A percentile compares a stretch with the other conserved stretches of the same genome.
Evolutionary conservation across 371 early-diverging fungal genomes (phyloP).

Genomic region (Rhizopus stolonifer): DNA sequence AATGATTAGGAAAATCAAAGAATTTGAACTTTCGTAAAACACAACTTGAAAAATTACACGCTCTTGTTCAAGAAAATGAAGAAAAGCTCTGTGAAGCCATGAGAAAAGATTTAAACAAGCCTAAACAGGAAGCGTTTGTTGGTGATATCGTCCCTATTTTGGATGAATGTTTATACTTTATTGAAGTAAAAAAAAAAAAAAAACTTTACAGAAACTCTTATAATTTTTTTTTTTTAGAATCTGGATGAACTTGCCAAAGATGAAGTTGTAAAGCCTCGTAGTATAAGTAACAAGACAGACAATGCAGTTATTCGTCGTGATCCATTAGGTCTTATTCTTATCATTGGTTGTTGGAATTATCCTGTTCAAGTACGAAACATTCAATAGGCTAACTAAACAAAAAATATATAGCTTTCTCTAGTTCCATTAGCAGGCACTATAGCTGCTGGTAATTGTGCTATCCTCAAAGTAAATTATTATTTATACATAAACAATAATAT

Average conservation of each 20-base stretch:
- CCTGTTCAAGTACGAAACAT: conserved; percentile 35
- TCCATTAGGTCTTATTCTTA: conserved; percentile 75
- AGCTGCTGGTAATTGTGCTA: conserved; percentile 84
- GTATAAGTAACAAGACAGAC: conserved; percentile 30
- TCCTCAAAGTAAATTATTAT: conserved; percentile 57
- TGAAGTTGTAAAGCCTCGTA: conserved; percentile 38
- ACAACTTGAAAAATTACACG: conserved; percentile 69
- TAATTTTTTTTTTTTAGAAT: conserved; percentile 33
- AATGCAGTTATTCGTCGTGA: conserved; percentile 63
- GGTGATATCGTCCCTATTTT: conserved; percentile 67
- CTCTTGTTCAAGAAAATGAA: conserved; percentile 67
- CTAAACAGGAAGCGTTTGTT: conserved; percentile 51
- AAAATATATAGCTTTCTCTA: conserved; percentile 8
- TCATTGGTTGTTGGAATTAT: conserved; percentile 53
- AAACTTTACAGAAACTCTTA: conserved; percentile 13
- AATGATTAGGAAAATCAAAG: conserved; percentile 46
- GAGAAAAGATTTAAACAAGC: conserved; percentile 64
- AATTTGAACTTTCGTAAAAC: conserved; percentile 61
- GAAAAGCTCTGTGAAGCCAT: conserved; percentile 60
- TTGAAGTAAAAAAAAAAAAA: conserved; percentile 29
- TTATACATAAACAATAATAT: neutral
- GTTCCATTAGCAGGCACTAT: conserved; percentile 68
- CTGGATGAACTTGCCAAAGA: conserved; percentile 64
- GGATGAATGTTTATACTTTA: conserved; percentile 53
- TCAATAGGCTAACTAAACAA: no score